Conservation (phyloP, 2,329 filamentous ascomycete species). For the Cordyceps javanica region DNA sequence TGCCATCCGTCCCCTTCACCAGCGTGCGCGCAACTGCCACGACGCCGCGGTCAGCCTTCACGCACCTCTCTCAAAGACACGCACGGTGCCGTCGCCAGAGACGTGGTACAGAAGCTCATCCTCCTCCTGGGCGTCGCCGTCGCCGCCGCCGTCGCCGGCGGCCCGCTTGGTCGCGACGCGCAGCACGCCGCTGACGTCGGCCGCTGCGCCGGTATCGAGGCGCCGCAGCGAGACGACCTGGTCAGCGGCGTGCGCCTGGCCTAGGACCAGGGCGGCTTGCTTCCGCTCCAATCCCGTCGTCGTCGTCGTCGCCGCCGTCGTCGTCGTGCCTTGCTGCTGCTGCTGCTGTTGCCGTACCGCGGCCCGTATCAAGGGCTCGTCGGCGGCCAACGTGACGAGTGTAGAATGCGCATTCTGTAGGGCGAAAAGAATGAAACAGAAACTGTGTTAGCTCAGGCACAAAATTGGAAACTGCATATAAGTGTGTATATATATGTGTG, state of each 20-base stretch:
- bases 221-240: conserved; percentile 65
- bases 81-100: conserved; percentile 69
- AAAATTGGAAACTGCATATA: neutral
- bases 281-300: conserved; percentile 61
- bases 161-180: conserved; percentile 67
- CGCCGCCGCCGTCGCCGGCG: conserved; percentile 77
- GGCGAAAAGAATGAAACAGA: conserved; percentile 5
- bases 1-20: no score
- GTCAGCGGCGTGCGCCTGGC: conserved; percentile 68
- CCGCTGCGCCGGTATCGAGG: conserved; percentile 82
- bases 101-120: conserved; percentile 79
- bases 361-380: conserved; percentile 60
- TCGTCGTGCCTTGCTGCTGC: neutral
- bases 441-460: neutral
- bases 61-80: conserved; percentile 74
- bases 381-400: conserved; percentile 64
- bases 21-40: no score
- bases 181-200: conserved; percentile 84
- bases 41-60: no score
- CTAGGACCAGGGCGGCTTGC: conserved; percentile 64
- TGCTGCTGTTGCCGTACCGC: conserved; percentile 28
- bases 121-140: conserved; percentile 59
- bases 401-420: conserved; percentile 56
- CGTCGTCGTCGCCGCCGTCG: conserved; percentile 35
- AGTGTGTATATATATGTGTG: no score